phyloP scores from a whole-genome alignment of 225 moss, liverwort and hornwort genomes.

The Polytrichum formosum region DNA sequence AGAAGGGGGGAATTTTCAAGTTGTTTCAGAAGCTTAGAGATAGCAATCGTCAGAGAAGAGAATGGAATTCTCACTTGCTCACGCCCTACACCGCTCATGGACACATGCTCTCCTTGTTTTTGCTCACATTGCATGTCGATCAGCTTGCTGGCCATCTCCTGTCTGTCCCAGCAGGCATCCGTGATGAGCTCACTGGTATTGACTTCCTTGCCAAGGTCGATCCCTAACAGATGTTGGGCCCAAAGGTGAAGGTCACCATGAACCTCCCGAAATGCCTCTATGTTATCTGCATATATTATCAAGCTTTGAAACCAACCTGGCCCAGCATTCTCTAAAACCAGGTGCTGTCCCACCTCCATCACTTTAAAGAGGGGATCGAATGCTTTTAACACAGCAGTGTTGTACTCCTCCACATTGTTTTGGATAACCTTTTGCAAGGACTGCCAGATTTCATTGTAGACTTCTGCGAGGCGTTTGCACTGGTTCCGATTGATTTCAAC shows the following conservation, averaged over 20 bases:
- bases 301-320: slow-evolving; percentile 18
- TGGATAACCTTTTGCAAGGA: background rate
- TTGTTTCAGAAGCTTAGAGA: background rate
- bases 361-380: slow-evolving; percentile 18
- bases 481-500: slow-evolving; percentile 17
- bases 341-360: slow-evolving; percentile 16
- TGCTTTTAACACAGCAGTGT: background rate
- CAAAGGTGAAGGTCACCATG: slow-evolving; percentile 14
- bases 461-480: slow-evolving; percentile 15
- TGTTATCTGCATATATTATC: slow-evolving; percentile 10
- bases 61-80: background rate
- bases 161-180: slow-evolving; percentile 9
- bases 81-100: background rate
- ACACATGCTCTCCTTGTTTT: background rate
- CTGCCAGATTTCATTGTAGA: slow-evolving; percentile 12
- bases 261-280: slow-evolving; percentile 23
- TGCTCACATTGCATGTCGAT: background rate
- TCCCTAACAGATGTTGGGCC: slow-evolving; percentile 6
- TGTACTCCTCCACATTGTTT: background rate
- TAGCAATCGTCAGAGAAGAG: background rate
- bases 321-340: slow-evolving; percentile 15
- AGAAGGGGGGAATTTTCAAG: no score
- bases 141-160: slow-evolving; percentile 6
- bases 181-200: background rate
- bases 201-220: background rate